A percentile compares a stretch with the other conserved stretches of the same genome.
phyloP scores from a whole-genome alignment of 352 stramenopile species.

The Paralagenidium karlingii region DNA sequence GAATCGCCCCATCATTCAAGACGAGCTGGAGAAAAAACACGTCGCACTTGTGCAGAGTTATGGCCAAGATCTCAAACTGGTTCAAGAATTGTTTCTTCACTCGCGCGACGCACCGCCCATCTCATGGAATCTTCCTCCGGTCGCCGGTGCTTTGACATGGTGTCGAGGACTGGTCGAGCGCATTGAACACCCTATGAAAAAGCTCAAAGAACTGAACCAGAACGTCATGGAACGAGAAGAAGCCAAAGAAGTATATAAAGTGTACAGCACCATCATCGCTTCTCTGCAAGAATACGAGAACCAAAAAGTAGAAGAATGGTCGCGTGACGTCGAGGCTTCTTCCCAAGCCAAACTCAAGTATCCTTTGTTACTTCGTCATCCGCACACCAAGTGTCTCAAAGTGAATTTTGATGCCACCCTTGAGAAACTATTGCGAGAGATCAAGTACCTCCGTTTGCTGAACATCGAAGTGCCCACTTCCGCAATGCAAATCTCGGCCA shows the following conservation, averaged over 20 bases:
- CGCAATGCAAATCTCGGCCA: constrained; percentile 92
- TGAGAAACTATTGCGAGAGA: constrained; percentile 93
- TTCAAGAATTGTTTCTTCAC: constrained; percentile 95
- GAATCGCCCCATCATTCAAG: constrained; percentile 92
- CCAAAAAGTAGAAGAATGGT: constrained; percentile 96
- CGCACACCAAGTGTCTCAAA: constrained; percentile 83
- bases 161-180: constrained; percentile 92
- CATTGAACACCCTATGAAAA: constrained; percentile 95
- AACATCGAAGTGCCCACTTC: constrained; percentile 91
- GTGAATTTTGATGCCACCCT: constrained; percentile 98
- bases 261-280: constrained; percentile 92
- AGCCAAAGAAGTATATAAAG: constrained; percentile 97
- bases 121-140: constrained; percentile 91
- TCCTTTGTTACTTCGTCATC: constrained; percentile 83
- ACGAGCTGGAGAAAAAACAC: constrained; percentile 97
- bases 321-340: constrained; percentile 89
- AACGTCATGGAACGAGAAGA: constrained; percentile 97
- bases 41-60: constrained; percentile 94
- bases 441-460: constrained; percentile 95
- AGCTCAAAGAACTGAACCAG: constrained; percentile 92
- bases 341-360: constrained; percentile 94
- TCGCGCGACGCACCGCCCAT: constrained; percentile 89
- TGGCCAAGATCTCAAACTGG: constrained; percentile 91
- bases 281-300: constrained; percentile 96
- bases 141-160: constrained; percentile 92